Base-by-base conservation (phyloP, 2,329 filamentous ascomycete genomes). In the Cordyceps tenuipes region DNA sequence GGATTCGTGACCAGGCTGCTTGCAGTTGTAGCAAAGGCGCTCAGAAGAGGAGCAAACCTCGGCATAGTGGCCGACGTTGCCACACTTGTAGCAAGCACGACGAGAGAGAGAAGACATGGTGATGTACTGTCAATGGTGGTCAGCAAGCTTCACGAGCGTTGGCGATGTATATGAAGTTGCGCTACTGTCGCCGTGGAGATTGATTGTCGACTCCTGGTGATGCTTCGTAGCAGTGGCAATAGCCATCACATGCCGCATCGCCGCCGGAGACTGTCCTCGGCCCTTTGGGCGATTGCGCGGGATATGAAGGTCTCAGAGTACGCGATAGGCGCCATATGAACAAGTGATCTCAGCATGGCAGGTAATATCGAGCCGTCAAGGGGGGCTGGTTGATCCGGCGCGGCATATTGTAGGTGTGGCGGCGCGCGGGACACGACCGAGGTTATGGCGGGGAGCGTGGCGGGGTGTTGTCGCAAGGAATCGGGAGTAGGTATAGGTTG, bases 1-100 rank as follows among this genome's bases (percentile, higher is more conserved):
- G 66, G 93, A 97, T 81, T 99, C 94, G 77, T 99, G 94, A 74
- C 91, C 89, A 67, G 59, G 50, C 57, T 62, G 59, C 51, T 63
- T 63, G 54, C 94, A 99, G 83, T 99, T 99, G 81, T 99, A 99
- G 88, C 94, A 99, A 71, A 99, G 89, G 72, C 94, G 90, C 83
- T 99, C 93, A 62, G 92, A 89, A 62, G 93, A 97, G 64, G 93
- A 94, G 88, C 94, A 99, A 68, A 96, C 92, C 83, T 97, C 92
- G 72, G 79, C 80, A 66, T 84, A 86, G 75, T 91, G 88, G 75
- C 88, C 88, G 74, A 91, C 87, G 70, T 91, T 91, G 79, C 89
- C 89, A 77, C 84, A 87, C 76, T 87, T 90, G 81, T 90, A 90
- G 82, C 89, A 92, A 68, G 88, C 88, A 77, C 89, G 87, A 76